These are phyloP conservation scores for Geotrichum carabidarum DNA, from an alignment of 1,139 yeast species.

Conservation along the genomic window DNA sequence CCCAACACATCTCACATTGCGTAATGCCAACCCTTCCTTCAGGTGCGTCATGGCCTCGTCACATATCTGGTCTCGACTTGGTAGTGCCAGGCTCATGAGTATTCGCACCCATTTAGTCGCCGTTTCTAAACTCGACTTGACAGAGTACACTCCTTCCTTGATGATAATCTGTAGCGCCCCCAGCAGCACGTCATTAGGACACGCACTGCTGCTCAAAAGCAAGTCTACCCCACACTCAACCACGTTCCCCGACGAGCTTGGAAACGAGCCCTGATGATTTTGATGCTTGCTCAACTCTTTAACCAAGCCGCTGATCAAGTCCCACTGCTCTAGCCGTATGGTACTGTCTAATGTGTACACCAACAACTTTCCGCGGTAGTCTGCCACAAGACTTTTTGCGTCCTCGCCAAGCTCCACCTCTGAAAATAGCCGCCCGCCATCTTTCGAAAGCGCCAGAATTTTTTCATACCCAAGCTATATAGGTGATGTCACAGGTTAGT, in stretches of 20 bases:
- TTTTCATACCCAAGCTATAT: constrained; percentile 12
- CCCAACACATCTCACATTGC: constrained; percentile 10
- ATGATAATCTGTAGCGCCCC: constrained; percentile 16
- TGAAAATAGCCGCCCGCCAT: background rate
- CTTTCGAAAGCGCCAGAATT: constrained; percentile 8
- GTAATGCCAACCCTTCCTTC: constrained; percentile 16
- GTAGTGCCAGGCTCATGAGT: constrained; percentile 18
- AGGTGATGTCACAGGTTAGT: background rate
- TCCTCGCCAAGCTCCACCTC: background rate
- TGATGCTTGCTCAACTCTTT: constrained; percentile 6
- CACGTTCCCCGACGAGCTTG: background rate
- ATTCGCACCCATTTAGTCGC: constrained; percentile 18
- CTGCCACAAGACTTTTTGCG: background rate
- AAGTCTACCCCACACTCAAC: constrained; percentile 18
- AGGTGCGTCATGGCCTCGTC: constrained; percentile 14
- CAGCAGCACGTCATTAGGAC: constrained; percentile 13
- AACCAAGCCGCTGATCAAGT: constrained; percentile 5
- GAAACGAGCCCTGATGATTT: background rate
- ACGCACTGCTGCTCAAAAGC: constrained; percentile 12
- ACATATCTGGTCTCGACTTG: constrained; percentile 17
- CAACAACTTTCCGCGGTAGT: constrained; percentile 15
- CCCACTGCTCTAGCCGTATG: constrained; percentile 15
- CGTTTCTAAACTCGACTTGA: constrained; percentile 8
- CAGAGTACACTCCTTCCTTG: constrained; percentile 16
- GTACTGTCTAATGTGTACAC: constrained; percentile 19